A percentile compares a stretch with the other conserved stretches of the same genome.
Evolutionary conservation across 2,329 filamentous ascomycete genomes (phyloP).

Genomic region (Aureobasidium mangrovei): DNA sequence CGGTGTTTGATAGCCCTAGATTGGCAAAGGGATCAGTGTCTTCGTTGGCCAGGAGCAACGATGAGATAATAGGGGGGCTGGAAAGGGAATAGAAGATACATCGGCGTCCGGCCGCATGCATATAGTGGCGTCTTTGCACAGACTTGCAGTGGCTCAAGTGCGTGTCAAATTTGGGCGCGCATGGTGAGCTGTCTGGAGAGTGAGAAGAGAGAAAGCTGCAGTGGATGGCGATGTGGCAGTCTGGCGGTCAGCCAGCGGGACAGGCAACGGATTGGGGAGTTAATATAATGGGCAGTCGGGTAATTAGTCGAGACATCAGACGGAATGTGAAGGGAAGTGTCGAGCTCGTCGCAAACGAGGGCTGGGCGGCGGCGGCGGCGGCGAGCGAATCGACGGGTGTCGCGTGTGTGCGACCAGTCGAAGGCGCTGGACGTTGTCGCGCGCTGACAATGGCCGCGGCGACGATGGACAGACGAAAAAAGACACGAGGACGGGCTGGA

Average conservation of each 20-base stretch:
- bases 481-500: too few species aligned
- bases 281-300: background rate
- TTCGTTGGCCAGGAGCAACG: slow-evolving; percentile 3
- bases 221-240: background rate
- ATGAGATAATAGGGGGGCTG: slow-evolving; percentile 11
- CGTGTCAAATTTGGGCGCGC: background rate
- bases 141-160: slow-evolving; percentile 5
- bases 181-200: slow-evolving; percentile 4
- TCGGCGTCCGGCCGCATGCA: slow-evolving; percentile 7
- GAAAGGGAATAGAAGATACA: slow-evolving; percentile 8
- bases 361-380: background rate
- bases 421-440: slow-evolving; percentile 6
- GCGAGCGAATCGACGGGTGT: background rate
- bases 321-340: background rate
- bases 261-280: background rate
- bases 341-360: slow-evolving; percentile 4
- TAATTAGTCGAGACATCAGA: slow-evolving; percentile 10
- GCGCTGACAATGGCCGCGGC: background rate
- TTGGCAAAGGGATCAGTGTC: slow-evolving; percentile 2
- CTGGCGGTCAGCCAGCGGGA: background rate
- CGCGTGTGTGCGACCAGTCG: slow-evolving; percentile 2
- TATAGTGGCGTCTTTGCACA: slow-evolving; percentile 10
- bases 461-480: background rate
- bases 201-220: slow-evolving; percentile 6
- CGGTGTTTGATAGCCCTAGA: background rate